Percentiles rank a stretch among this genome's conserved stretches.
These are phyloP conservation scores for Teratosphaeria epicoccoides DNA, from an alignment of 2,329 filamentous ascomycete genomes.

Conservation along the genomic window DNA sequence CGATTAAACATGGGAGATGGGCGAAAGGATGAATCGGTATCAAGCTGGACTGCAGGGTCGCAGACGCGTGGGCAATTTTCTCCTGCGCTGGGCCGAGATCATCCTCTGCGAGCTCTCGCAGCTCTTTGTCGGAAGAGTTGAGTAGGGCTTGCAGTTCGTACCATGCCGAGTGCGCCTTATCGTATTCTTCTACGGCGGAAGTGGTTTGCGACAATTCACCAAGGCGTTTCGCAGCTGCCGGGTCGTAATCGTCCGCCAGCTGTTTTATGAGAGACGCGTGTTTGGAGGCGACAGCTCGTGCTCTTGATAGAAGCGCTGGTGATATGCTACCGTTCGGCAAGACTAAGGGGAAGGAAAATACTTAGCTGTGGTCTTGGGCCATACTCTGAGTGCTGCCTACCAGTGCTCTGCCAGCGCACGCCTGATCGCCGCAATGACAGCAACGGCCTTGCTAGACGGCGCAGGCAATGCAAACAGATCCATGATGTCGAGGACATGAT, in stretches of 20 bases:
- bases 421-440: background rate
- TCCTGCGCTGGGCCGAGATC: conserved; percentile 60
- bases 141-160: conserved; percentile 67
- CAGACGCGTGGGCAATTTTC: conserved; percentile 52
- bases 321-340: conserved; percentile 32
- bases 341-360: background rate
- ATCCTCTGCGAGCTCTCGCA: conserved; percentile 49
- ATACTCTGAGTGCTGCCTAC: background rate
- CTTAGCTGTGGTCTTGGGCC: background rate
- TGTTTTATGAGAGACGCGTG: conserved; percentile 43
- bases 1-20: conserved; percentile 77
- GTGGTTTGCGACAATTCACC: conserved; percentile 46
- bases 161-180: conserved; percentile 48
- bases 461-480: conserved; percentile 15
- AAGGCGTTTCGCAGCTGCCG: conserved; percentile 45
- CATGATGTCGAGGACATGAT: conserved; percentile 11
- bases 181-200: conserved; percentile 45
- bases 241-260: conserved; percentile 46
- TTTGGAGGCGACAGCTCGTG: conserved; percentile 45
- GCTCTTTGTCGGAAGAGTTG: conserved; percentile 44
- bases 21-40: conserved; percentile 86
- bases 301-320: conserved; percentile 44
- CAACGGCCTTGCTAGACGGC: conserved; percentile 6
- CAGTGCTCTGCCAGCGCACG: conserved; percentile 7
- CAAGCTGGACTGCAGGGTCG: conserved; percentile 62